Evolutionary conservation across 257 asterid species (phyloP).

Genomic region (Przewalskia tangutica): DNA sequence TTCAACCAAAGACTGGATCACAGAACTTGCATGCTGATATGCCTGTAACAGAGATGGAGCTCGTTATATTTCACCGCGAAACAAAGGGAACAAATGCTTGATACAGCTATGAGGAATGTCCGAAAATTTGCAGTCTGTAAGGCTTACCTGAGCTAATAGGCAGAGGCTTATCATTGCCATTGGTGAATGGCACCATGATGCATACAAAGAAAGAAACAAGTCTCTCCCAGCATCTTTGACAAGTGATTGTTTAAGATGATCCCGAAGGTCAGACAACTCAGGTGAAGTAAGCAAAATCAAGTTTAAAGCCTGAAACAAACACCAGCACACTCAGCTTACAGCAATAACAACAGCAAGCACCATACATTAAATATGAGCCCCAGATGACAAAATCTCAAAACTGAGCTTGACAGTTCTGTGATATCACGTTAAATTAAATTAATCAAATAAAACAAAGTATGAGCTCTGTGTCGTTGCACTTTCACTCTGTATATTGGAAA

Average conservation of each 20-base stretch:
- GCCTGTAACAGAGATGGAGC: conserved; percentile 33
- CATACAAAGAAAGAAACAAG: conserved; percentile 53
- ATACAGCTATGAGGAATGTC: neutral
- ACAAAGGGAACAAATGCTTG: conserved; percentile 5
- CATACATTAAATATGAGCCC: neutral
- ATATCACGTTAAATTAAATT: neutral
- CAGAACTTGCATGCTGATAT: conserved; percentile 91
- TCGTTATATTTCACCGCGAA: neutral
- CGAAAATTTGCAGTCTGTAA: neutral
- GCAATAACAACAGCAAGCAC: neutral
- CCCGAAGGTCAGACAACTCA: conserved; percentile 64
- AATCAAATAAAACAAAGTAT: neutral
- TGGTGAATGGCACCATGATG: conserved; percentile 93
- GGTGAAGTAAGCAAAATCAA: conserved; percentile 79
- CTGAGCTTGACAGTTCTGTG: neutral
- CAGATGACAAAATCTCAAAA: neutral
- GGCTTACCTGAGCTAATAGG: conserved; percentile 88
- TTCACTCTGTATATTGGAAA: neutral
- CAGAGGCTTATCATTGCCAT: conserved; percentile 99
- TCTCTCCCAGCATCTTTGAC: conserved; percentile 63
- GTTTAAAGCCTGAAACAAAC: conserved; percentile 62
- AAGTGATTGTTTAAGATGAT: conserved; percentile 50
- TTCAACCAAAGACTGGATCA: conserved; percentile 84
- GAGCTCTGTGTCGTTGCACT: neutral
- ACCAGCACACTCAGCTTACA: conserved; percentile 2